Evolutionary conservation across 1,139 yeast species (phyloP).

Genomic region (Saccharomyces hybrid): DNA sequence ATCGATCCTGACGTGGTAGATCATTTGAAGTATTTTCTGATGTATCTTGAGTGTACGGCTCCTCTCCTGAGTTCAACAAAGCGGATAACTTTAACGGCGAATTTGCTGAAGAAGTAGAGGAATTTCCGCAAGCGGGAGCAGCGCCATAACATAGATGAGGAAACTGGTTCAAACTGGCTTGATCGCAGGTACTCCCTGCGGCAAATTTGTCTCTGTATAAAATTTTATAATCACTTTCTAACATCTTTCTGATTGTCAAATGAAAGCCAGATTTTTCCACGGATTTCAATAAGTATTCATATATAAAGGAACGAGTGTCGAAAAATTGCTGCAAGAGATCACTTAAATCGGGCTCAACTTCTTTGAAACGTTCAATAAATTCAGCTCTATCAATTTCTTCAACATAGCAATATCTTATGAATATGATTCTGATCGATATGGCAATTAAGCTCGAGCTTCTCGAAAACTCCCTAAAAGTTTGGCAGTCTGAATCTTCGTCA

Average conservation of each 20-base stretch:
- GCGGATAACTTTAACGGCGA: background rate
- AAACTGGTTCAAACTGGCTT: background rate
- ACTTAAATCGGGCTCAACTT: constrained; percentile 13
- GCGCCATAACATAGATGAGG: background rate
- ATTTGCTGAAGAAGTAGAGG: background rate
- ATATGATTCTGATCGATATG: constrained; percentile 14
- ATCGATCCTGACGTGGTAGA: background rate
- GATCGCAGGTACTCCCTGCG: background rate
- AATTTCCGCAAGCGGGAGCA: background rate
- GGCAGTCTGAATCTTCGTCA: constrained; percentile 10
- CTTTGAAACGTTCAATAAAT: constrained; percentile 10
- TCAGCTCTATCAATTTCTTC: constrained; percentile 11
- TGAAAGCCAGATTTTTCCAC: constrained; percentile 26
- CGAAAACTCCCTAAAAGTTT: constrained; percentile 13
- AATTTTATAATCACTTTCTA: constrained; percentile 10
- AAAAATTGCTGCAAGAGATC: constrained; percentile 12
- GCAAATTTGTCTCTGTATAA: background rate
- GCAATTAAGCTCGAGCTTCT: constrained; percentile 16
- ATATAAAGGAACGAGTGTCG: constrained; percentile 22
- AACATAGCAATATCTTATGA: constrained; percentile 11
- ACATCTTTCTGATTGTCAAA: constrained; percentile 19
- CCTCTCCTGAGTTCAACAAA: background rate
- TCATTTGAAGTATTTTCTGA: background rate
- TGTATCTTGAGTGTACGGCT: background rate
- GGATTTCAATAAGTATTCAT: constrained; percentile 18